phyloP scores from a whole-genome alignment of 768 basidiomycete genomes.

The Postia placenta region DNA sequence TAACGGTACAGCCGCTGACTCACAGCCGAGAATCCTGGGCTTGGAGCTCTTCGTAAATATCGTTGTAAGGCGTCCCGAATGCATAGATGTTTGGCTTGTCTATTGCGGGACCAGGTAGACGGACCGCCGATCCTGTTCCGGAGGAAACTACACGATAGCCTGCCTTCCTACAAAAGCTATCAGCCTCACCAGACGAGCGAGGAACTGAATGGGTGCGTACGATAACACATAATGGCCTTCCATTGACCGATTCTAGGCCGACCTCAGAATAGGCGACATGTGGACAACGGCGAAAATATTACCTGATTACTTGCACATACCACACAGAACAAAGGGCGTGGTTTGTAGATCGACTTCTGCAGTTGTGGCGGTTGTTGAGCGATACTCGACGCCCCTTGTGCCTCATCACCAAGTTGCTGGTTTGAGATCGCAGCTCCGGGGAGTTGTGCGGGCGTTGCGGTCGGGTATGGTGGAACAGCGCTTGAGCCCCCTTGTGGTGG shows the following conservation, averaged over 20 bases:
- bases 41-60: constrained; percentile 87
- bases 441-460: constrained; percentile 19
- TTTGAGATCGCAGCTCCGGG: constrained; percentile 20
- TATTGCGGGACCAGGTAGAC: constrained; percentile 91
- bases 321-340: constrained; percentile 87
- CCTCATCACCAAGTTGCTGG: constrained; percentile 21
- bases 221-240: constrained; percentile 89
- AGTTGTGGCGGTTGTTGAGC: constrained; percentile 3
- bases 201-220: constrained; percentile 41
- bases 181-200: too few relatives aligned
- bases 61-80: constrained; percentile 96
- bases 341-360: constrained; percentile 37
- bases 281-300: constrained; percentile 21
- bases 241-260: constrained; percentile 88
- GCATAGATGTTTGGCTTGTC: constrained; percentile 97
- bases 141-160: constrained; percentile 89
- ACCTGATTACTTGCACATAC: constrained; percentile 99
- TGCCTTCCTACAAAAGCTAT: constrained; percentile 64
- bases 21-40: constrained; percentile 80
- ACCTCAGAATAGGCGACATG: background rate
- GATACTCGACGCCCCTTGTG: constrained; percentile 14
- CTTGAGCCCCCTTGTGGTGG: constrained; percentile 1
- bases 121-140: constrained; percentile 95
- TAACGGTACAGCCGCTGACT: constrained; percentile 24
- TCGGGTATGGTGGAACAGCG: constrained; percentile 15